Base-by-base conservation (phyloP, 306 rosid genomes). In the Cucurbita ficifolia region DNA sequence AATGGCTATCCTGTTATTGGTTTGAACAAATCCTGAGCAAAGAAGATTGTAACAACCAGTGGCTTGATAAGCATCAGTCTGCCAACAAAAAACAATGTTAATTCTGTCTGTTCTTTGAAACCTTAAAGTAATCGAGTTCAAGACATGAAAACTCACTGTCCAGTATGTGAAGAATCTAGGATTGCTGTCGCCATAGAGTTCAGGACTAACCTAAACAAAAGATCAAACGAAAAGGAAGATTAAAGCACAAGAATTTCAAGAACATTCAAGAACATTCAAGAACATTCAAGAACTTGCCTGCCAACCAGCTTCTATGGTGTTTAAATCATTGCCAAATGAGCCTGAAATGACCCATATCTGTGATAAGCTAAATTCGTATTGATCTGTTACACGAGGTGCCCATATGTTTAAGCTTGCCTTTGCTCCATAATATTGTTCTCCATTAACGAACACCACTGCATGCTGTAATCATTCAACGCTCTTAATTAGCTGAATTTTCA, bases 401-500 rank as follows among this genome's bases (percentile, higher is more conserved):
- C 95, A 88, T 65, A 88, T 90, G 68, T 88, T 88, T 59, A 88
- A 13, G 59, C 79, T 82, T 59, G 95, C 89, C 82, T 86, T 88
- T 75, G 95, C 95, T 78, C 91, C 95, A 65, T 80, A 88, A 40
- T 86, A 88, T 80, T 86, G 91, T 10, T 89, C 88, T 72, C 99
- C 97, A 81, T 81, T 89, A 58, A 95, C 97, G 91, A 86, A 95
- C 76, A 97, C 96, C 64, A 95, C 99, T 52, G 99, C 99, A 85
- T 95, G 99, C 99, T 91, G 92, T 0, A 46, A 45, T 43, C 39
- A 62, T 63, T 38, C 12, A 62, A 17, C 7, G 4, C 17, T 7
- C 13, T 16, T 39, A 35, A 29, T 60, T 16, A 14, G 10, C 64
- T 33, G 7, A 59, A 59, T 12, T 12, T 24, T 17, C 39, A 24